phyloP scores from a whole-genome alignment of 768 basidiomycete genomes.

The Sporobolomyces roseus region DNA sequence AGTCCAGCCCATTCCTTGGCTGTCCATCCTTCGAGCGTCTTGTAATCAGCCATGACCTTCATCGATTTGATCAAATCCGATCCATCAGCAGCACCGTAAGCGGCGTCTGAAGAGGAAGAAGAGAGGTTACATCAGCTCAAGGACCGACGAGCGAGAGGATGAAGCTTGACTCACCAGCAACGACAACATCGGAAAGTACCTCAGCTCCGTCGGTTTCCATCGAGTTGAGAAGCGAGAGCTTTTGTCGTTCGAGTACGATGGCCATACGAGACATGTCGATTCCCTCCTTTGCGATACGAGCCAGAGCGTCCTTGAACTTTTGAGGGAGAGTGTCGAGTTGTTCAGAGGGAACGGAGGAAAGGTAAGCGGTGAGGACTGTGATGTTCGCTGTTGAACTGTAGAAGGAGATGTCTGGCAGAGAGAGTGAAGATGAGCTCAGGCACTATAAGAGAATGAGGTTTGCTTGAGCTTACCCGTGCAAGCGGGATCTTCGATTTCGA shows the following conservation, averaged over 20 bases:
- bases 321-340: constrained; percentile 68
- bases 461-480: constrained; percentile 62
- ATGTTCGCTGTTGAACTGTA: constrained; percentile 68
- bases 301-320: constrained; percentile 65
- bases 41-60: constrained; percentile 73
- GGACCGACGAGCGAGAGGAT: neutral
- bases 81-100: constrained; percentile 80
- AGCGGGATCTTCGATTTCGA: constrained; percentile 83
- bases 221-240: constrained; percentile 73
- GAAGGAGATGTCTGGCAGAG: constrained; percentile 62
- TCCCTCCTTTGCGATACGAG: constrained; percentile 66
- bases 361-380: constrained; percentile 68
- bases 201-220: constrained; percentile 79
- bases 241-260: constrained; percentile 79
- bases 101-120: constrained; percentile 44
- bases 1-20: constrained; percentile 71
- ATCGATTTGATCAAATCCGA: constrained; percentile 68
- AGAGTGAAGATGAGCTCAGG: constrained; percentile 24
- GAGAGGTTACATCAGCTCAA: neutral
- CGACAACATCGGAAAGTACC: constrained; percentile 67
- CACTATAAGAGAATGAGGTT: neutral
- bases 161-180: constrained; percentile 49
- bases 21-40: constrained; percentile 65
- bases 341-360: constrained; percentile 78
- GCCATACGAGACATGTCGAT: constrained; percentile 87